A percentile compares a stretch with the other conserved stretches of the same genome.
These are phyloP conservation scores for Calocera viscosa DNA, from an alignment of 768 basidiomycete species.

Conservation along the genomic window DNA sequence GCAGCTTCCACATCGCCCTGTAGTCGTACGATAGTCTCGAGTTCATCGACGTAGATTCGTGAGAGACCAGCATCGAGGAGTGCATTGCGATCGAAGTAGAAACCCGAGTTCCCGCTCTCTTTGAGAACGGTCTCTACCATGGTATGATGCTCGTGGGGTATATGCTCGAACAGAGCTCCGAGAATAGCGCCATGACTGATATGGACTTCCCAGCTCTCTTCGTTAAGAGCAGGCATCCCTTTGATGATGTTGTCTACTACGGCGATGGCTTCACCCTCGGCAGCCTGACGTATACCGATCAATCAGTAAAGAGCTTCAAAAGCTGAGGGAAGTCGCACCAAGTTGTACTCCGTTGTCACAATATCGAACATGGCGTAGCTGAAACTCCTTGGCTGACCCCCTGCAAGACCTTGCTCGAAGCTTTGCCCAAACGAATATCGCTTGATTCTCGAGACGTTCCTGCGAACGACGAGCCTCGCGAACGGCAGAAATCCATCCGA, in stretches of 20 bases:
- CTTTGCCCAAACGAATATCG: slow-evolving; percentile 64
- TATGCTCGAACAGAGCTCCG: slow-evolving; percentile 47
- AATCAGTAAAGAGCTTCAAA: background rate
- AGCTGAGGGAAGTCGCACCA: slow-evolving; percentile 37
- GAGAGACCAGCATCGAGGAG: slow-evolving; percentile 58
- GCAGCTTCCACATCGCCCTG: slow-evolving; percentile 3
- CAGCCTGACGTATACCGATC: slow-evolving; percentile 29
- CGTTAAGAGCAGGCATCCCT: slow-evolving; percentile 53
- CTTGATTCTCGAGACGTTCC: slow-evolving; percentile 57
- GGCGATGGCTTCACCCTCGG: slow-evolving; percentile 61
- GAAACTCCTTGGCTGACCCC: slow-evolving; percentile 13
- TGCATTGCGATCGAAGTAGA: slow-evolving; percentile 54
- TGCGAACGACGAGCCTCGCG: slow-evolving; percentile 67
- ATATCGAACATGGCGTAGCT: slow-evolving; percentile 60
- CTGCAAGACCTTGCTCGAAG: slow-evolving; percentile 10
- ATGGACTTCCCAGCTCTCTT: slow-evolving; percentile 56
- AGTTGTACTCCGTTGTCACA: slow-evolving; percentile 56
- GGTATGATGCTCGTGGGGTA: slow-evolving; percentile 43
- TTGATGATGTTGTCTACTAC: slow-evolving; percentile 55
- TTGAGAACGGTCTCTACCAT: slow-evolving; percentile 51
- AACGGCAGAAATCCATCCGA: slow-evolving; percentile 63
- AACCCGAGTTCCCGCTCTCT: slow-evolving; percentile 48
- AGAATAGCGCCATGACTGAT: slow-evolving; percentile 67
- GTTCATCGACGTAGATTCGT: slow-evolving; percentile 55
- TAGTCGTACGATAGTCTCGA: slow-evolving; percentile 54